Base-by-base conservation (phyloP, 495 filamentous ascomycete genomes). In the Aspergillus sclerotiicarbonarius region DNA sequence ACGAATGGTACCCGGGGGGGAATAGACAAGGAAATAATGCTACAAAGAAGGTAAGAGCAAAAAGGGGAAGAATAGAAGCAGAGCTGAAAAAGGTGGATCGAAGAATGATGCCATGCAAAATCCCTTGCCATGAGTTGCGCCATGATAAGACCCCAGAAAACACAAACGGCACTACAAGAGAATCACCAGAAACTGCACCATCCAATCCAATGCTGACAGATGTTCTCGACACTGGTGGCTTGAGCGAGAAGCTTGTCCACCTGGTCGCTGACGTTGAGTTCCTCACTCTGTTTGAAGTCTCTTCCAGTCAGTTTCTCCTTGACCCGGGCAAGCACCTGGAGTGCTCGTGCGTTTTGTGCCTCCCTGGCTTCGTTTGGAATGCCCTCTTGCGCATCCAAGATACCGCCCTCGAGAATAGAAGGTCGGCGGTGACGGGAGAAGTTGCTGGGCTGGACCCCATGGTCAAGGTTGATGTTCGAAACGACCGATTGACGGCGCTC, bases 161-260 rank as follows among this genome's bases (percentile, higher is more conserved):
- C 47, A 62, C 58, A 62, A 56, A 46, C 51, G 33, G 21, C 54
- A 51, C 56, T 52, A 47, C 25, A 54, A 49, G 49, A 57, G 8
- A 55, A 58, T 72, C 54, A 95, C 90, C 90, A 93, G 80, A 93
- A 95, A 73, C 89, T 92, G 72, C 91, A 96, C 91, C 91, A 95
- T 53, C 93, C 94, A 58, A 98, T 97, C 72, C 97, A 99, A 76
- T 98, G 94, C 76, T 97, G 94, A 68, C 95, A 98, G 56, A 99
- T 80, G 74, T 98, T 98, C 79, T 98, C 95, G 46, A 97, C 79
- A 63, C 90, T 97, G 6, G 94, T 98, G 18, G 95, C 95, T 74
- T 99, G 93, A 33, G 87, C 86, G 58, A 98, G 88, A 64, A 98
- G 74, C 72, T 92, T 93, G 68, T 96, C 92, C 3, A 99, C 95